Base-by-base conservation (phyloP, 2,329 filamentous ascomycete genomes). In the Lasiodiplodia gonubiensis region DNA sequence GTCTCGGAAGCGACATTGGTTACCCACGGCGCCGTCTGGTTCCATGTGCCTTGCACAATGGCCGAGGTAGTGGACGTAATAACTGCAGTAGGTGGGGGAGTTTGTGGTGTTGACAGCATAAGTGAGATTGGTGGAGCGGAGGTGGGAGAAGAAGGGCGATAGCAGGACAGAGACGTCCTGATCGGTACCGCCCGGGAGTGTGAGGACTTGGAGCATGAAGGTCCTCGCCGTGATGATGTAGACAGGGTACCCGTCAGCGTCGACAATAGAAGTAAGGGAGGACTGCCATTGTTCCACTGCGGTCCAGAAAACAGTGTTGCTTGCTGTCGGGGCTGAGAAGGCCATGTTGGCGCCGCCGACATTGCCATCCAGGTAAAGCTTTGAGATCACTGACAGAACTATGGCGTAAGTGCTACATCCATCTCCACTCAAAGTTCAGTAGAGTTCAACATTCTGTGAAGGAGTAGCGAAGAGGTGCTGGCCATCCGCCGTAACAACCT, bases 351-450 rank as follows among this genome's bases (percentile, higher is more conserved):
- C 73, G 42, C 73, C 75, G 18, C 72, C 71, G 8, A 74, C 69
- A 10, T 63, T 66, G 35, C 66, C 69, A 35, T 73, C 68, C n/a
- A 69, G 65, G 66, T 75, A 71, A n/a, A 72, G 74, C 61, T 72
- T 72, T 2, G 74, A 70, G 4, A 76, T 78, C 57, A 77, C 49
- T 1, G 75, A 75, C 16, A 75, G 55, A 10, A 76, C 74, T 18
- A 78, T 70, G 16, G 70, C 77, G 60, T 73, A 78, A 1, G 73
- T 77, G 30, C 73, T 74, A 4, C 74, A 74, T 3, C 76, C 76
- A 30, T 75, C 77, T 6, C 73, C 74, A 16, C 68, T 70, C 2
- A 79, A 67, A 14, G 77, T 77, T 76, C 76, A 79, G 70, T 77
- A 79, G 1, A 78, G 72, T 52, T 79, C 76, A 2, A 69, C 35